Base-by-base conservation (phyloP, 139 green algal genomes). In the Picochlorum sp. region DNA sequence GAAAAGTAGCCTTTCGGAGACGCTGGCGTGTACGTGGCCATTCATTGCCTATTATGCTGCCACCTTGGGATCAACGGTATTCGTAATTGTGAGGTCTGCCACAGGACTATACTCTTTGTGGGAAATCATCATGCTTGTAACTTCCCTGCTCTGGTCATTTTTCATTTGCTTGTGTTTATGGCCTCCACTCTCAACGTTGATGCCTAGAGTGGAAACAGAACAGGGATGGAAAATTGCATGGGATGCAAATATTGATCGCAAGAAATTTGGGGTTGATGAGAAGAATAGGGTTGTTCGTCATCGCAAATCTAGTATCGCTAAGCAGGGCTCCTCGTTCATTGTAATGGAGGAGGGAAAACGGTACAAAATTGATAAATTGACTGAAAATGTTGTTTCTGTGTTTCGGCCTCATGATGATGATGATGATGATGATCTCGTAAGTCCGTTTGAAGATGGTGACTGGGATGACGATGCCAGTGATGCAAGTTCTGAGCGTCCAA, bases 151-250 rank as follows among this genome's bases (percentile, higher is more conserved):
- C 7, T 54, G 47, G 47, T 20, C 18, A 54, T 13, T 3, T 1
- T 20, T 54, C 1, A 54, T 54, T 9, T 20, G 47, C 7, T 1
- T 54, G 1, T 54, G n/a, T 21, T 1, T 54, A 2, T 54, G 47
- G 47, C 47, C 47, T 21, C 47, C 47, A 54, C 18, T 54, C 0
- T 26, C 18, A 20, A 54, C 47, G 18, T 54, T 54, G 47, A 26
- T 54, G 47, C 47, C 47, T 7, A 54, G 47, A 21, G n/a, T 20
- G 0, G 47, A 54, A 21, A 54, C 18, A 3, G n/a, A 21, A 5
- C 47, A 54, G n/a, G 47, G 47, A 54, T 54, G 47, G 47, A 20
- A 54, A 20, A 54, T 54, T 21, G 47, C 47, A 54, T 54, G 47
- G 47, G n/a, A 54, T 26, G 47, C n/a, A 3, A 54, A 21, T 21